These are phyloP conservation scores for Phytophthora sp. DNA, from an alignment of 352 stramenopile genomes.

Conservation along the genomic window DNA sequence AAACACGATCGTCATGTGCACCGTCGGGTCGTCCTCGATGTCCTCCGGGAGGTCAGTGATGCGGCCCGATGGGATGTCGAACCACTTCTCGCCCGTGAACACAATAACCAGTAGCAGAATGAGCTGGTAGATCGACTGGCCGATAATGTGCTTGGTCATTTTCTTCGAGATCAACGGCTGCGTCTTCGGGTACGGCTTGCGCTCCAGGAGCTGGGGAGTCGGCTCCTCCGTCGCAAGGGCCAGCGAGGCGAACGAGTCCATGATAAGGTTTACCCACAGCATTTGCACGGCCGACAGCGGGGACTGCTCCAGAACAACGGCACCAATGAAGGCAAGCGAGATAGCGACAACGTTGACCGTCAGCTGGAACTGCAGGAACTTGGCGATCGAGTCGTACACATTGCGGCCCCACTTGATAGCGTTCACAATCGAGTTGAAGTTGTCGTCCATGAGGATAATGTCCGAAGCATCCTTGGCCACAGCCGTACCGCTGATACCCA, in stretches of 20 bases:
- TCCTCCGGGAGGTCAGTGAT: slow-evolving; percentile 51
- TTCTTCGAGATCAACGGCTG: slow-evolving; percentile 91
- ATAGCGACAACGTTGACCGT: slow-evolving; percentile 95
- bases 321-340: slow-evolving; percentile 89
- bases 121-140: slow-evolving; percentile 93
- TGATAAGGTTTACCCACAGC: slow-evolving; percentile 98
- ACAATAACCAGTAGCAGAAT: slow-evolving; percentile 81
- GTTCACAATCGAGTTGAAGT: slow-evolving; percentile 96
- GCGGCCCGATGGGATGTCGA: slow-evolving; percentile 50
- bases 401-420: slow-evolving; percentile 94
- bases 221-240: slow-evolving; percentile 95
- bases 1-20: slow-evolving; percentile 97
- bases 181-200: slow-evolving; percentile 90
- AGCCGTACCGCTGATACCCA: slow-evolving; percentile 92
- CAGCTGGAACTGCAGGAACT: slow-evolving; percentile 96
- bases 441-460: slow-evolving; percentile 97
- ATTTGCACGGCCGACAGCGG: slow-evolving; percentile 95
- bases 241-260: slow-evolving; percentile 96
- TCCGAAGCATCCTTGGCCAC: slow-evolving; percentile 96
- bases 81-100: slow-evolving; percentile 73
- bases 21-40: slow-evolving; percentile 57
- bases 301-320: slow-evolving; percentile 61
- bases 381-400: slow-evolving; percentile 95
- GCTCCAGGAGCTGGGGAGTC: slow-evolving; percentile 82
- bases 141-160: slow-evolving; percentile 95